A percentile compares a stretch with the other conserved stretches of the same genome.
Conservation (phyloP, 176 grass and related monocot genomes). For the Avena eriantha region DNA sequence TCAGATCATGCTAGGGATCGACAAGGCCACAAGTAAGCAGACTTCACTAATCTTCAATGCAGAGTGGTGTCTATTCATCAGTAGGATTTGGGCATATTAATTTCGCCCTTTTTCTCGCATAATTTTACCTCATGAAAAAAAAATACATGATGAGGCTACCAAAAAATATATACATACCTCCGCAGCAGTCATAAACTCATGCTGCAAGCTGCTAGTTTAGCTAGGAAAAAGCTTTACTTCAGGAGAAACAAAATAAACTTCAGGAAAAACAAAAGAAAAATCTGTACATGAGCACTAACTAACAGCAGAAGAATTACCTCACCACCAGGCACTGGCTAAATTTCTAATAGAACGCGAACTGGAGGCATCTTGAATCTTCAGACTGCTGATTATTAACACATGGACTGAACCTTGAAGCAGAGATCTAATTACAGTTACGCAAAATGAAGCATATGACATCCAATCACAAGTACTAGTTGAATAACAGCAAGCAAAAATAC, state of each 20-base stretch:
- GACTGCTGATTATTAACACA: constrained; percentile 2
- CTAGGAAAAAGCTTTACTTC: background rate
- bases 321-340: background rate
- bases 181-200: background rate
- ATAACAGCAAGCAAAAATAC: constrained; percentile 22
- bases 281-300: background rate
- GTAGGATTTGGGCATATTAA: background rate
- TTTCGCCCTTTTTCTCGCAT: background rate
- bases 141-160: background rate
- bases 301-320: background rate
- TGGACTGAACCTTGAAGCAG: constrained; percentile 1
- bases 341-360: background rate
- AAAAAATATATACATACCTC: background rate
- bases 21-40: constrained; percentile 13
- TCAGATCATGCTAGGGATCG: background rate
- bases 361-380: constrained; percentile 13
- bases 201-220: background rate
- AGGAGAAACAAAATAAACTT: background rate
- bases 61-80: constrained; percentile 4
- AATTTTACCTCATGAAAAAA: background rate
- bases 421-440: background rate
- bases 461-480: background rate
- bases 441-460: constrained; percentile 27
- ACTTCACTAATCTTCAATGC: constrained; percentile 1
- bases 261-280: background rate